Percentiles rank a stretch among this genome's conserved stretches.
phyloP scores from a whole-genome alignment of 2,329 filamentous ascomycete species.

The Sporothrix euskadiensis region DNA sequence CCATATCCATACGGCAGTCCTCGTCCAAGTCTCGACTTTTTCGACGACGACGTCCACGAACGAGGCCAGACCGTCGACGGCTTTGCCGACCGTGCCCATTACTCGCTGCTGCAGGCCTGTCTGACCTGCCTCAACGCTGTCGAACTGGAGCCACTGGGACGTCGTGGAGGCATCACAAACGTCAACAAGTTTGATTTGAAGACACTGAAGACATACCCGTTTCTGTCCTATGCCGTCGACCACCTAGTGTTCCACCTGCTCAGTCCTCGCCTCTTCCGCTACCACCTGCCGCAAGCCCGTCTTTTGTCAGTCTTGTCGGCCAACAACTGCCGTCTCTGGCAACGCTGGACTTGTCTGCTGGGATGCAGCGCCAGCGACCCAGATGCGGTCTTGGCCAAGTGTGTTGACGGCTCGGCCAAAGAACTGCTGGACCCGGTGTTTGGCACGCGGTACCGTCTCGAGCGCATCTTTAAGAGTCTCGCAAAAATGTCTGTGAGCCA shows the following conservation, averaged over 20 bases:
- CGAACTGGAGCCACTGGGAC: slow-evolving; percentile 39
- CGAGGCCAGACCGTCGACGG: slow-evolving; percentile 28
- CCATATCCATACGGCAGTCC: background rate
- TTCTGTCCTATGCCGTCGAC: slow-evolving; percentile 40
- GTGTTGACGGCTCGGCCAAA: slow-evolving; percentile 29
- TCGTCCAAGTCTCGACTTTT: slow-evolving; percentile 4
- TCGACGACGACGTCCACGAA: background rate
- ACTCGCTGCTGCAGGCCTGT: slow-evolving; percentile 38
- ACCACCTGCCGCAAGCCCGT: slow-evolving; percentile 39
- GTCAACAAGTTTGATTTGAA: background rate
- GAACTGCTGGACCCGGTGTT: slow-evolving; percentile 38
- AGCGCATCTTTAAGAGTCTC: slow-evolving; percentile 38
- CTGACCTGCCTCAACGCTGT: slow-evolving; percentile 40
- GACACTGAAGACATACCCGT: slow-evolving; percentile 34
- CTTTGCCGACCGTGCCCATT: slow-evolving; percentile 38
- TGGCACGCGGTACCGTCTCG: slow-evolving; percentile 38
- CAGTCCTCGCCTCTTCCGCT: slow-evolving; percentile 37
- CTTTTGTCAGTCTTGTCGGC: slow-evolving; percentile 35
- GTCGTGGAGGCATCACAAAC: background rate
- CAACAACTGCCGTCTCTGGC: slow-evolving; percentile 39
- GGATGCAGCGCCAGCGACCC: slow-evolving; percentile 34
- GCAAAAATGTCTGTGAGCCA: slow-evolving; percentile 21
- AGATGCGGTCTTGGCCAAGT: slow-evolving; percentile 32
- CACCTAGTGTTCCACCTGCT: slow-evolving; percentile 41
- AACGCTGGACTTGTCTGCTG: slow-evolving; percentile 39